Base-by-base conservation (phyloP, 805 yeast species). In the Metschnikowia amazonensis region DNA sequence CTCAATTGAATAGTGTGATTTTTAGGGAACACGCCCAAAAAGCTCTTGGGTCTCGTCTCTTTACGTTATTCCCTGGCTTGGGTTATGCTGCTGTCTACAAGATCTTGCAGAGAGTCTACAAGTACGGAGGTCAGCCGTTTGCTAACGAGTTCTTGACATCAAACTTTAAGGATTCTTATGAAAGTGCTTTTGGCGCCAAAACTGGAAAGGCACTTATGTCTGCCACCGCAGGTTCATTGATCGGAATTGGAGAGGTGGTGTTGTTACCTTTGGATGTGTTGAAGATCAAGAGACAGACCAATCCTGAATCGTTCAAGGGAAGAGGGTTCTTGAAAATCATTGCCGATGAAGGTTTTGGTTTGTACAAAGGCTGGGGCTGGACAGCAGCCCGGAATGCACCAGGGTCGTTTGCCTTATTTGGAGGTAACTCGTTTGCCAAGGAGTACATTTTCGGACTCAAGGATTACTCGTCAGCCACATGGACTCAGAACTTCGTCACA, bases 311-410 rank as follows among this genome's bases (percentile, higher is more conserved):
- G n/a, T 94, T 94, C 80, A 85, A 83, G 69, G 99, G 99, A 58
- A 86, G 99, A 75, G 98, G 99, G 9, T 90, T 94, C 72, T 50
- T 90, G 56, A 85, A 79, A 68, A 88, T 94, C 60, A 64, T 94
- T 49, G 62, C 75, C 45, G 99, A 94, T 64, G 99, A 94, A 72
- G 98, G 99, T 16, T 77, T 89, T 48, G 89, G 94, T 20, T 76
- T 94, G 57, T 94, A 94, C 74, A 79, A 97, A 65, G 99, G 99
- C 55, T 90, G 97, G 96, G 98, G 97, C 48, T 94, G 99, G 99
- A 94, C 99, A 49, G 95, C 95, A 57, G 99, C 99, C 36, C 85
- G 99, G 80, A 94, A 94, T 66, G 97, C 98, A 2, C 99, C 99
- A 31, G 99, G 99, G 49, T 89, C 97, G 2, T 94, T 94, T 63